Evolutionary conservation across 495 filamentous ascomycete genomes (phyloP).

Genomic region (Trichoderma parareesei): DNA sequence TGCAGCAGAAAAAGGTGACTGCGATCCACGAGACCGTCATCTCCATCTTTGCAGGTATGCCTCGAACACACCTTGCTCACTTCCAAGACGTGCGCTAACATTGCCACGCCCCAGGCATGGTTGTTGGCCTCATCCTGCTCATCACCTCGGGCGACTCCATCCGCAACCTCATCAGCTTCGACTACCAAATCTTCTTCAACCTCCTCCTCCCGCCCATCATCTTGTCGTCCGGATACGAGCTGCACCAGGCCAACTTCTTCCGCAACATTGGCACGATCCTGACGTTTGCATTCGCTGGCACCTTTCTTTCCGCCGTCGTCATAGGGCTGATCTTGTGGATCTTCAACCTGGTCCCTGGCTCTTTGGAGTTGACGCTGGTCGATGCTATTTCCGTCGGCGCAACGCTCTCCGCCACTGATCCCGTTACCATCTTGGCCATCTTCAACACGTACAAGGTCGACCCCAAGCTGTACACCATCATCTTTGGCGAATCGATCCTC

Average conservation of each 20-base stretch:
- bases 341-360: constrained; percentile 79
- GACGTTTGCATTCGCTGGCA: constrained; percentile 97
- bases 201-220: constrained; percentile 96
- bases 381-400: constrained; percentile 95
- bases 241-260: constrained; percentile 98
- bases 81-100: not conserved
- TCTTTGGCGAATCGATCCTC: constrained; percentile 95
- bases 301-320: constrained; percentile 92
- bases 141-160: constrained; percentile 71
- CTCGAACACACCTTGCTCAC: constrained; percentile 20
- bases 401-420: constrained; percentile 92
- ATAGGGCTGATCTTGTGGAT: constrained; percentile 79
- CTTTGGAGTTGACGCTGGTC: constrained; percentile 81
- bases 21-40: constrained; percentile 97
- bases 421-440: constrained; percentile 93
- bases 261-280: constrained; percentile 96
- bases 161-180: constrained; percentile 81
- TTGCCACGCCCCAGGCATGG: constrained; percentile 65
- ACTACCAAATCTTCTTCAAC: constrained; percentile 99
- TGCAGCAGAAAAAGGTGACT: constrained; percentile 91
- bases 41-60: constrained; percentile 86
- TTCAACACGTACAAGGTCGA: constrained; percentile 99
- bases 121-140: constrained; percentile 83
- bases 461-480: constrained; percentile 94
- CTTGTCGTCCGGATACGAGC: constrained; percentile 89